Base-by-base conservation (phyloP, 2,329 filamentous ascomycete genomes). In the Amauroascus niger region DNA sequence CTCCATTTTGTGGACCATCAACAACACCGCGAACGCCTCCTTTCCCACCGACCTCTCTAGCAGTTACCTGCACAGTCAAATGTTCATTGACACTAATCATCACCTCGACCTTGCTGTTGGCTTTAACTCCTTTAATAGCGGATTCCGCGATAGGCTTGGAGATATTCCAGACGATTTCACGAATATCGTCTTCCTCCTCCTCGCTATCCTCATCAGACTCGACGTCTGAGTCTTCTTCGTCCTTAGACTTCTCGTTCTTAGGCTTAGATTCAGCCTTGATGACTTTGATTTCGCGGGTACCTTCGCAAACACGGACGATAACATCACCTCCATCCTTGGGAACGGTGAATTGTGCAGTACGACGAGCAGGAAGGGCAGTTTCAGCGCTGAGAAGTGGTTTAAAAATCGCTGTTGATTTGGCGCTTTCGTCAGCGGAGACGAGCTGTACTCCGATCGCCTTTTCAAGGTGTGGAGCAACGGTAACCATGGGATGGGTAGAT, bases 401-500 rank as follows among this genome's bases (percentile, higher is more conserved):
- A 75, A 97, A 96, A 56, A 81, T 74, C 59, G 87, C 83, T 55
- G 81, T 77, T 47, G 83, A 64, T 44, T 57, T 76, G 39, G 74
- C 77, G 13, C 76, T 75, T 37, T 59, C 55, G n/a, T 45, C 53
- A 35, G 58, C 55, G 9, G 62, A 61, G 55, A 81, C 74, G 62
- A 83, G 81, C 59, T 95, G 79, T 51, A 97, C 86, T 68, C 93
- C 93, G 59, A 98, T 87, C 58, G 91, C 87, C 67, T 90, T 86
- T 63, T 82, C 78, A 59, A 95, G 83, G 75, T 98, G 93, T 63
- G 89, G 88, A 50, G 94, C 89, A 14, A 90, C 91, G 32, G 91
- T 96, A 59, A 98, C 89, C 67, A 89, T 88, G 50, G 93, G 85
- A 76, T 98, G 91, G 46, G 89, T 95, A 58, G 88, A 95, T 78